These are phyloP conservation scores for Linnemannia zychae DNA, from an alignment of 192 early-diverging fungal genomes.

Conservation along the genomic window DNA sequence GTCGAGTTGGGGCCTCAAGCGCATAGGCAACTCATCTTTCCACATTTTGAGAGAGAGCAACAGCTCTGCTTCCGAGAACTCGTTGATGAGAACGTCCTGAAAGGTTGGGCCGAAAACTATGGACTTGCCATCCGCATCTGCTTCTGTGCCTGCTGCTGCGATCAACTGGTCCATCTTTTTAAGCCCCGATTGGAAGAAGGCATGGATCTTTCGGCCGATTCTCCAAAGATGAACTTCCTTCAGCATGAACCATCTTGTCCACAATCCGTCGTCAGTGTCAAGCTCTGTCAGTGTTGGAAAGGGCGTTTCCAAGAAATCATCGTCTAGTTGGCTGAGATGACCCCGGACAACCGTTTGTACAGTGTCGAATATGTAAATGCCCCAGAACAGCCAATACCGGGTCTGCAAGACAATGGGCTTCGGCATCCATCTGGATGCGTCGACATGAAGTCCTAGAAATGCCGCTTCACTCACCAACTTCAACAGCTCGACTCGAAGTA, in stretches of 20 bases:
- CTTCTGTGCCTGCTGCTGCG: background rate
- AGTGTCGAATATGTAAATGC: constrained; percentile 45
- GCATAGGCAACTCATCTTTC: constrained; percentile 29
- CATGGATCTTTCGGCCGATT: constrained; percentile 44
- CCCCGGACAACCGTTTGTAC: constrained; percentile 44
- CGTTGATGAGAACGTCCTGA: constrained; percentile 23
- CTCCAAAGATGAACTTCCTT: constrained; percentile 49
- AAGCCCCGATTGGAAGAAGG: constrained; percentile 42
- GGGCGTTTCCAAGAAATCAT: constrained; percentile 39
- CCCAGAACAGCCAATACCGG: constrained; percentile 52
- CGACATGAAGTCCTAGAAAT: constrained; percentile 44
- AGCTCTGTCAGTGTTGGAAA: constrained; percentile 44
- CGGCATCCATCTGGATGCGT: constrained; percentile 46
- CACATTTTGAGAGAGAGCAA: constrained; percentile 42
- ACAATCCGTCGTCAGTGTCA: constrained; percentile 46
- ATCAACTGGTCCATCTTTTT: constrained; percentile 40
- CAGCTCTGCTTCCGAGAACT: constrained; percentile 47
- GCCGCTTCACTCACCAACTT: constrained; percentile 40
- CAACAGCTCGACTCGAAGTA: constrained; percentile 39
- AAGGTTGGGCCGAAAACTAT: background rate
- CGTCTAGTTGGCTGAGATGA: constrained; percentile 46
- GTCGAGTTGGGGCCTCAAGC: constrained; percentile 18
- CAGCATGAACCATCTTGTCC: constrained; percentile 56
- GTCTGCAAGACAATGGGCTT: constrained; percentile 46
- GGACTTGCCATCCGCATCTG: background rate